These are phyloP conservation scores for Agrostemma githago DNA, from an alignment of 148 eudicot species.

Conservation along the genomic window DNA sequence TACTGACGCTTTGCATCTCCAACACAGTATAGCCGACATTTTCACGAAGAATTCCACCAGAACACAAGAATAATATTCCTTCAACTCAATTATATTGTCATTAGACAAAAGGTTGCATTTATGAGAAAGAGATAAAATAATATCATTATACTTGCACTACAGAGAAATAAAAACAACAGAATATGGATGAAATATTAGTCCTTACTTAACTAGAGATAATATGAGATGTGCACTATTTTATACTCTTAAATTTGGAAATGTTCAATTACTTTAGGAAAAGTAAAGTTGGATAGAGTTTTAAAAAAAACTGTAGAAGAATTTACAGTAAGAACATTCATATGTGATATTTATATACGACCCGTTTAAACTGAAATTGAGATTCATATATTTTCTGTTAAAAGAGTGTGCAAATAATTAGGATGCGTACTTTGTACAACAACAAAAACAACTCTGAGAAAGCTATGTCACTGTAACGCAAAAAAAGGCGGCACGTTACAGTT, in stretches of 20 bases:
- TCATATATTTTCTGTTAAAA: conserved; percentile 10
- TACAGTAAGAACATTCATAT: not conserved
- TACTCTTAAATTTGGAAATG: too few species aligned
- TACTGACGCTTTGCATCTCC: not conserved
- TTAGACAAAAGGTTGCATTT: not conserved
- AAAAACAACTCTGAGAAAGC: conserved; percentile 23
- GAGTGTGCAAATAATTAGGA: conserved; percentile 19
- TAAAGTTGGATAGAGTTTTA: too few species aligned
- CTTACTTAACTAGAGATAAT: not conserved
- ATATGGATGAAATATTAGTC: not conserved
- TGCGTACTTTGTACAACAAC: conserved; percentile 42
- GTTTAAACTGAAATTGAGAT: conserved; percentile 1
- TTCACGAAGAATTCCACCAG: not conserved
- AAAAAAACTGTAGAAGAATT: not conserved
- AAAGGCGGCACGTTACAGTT: conserved; percentile 49
- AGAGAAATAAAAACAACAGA: not conserved
- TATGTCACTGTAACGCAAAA: conserved; percentile 26
- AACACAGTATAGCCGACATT: not conserved
- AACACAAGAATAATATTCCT: not conserved
- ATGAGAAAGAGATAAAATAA: not conserved
- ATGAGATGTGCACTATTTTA: not conserved
- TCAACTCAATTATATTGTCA: not conserved
- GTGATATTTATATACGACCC: not conserved
- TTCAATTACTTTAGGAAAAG: too few species aligned
- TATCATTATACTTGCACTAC: not conserved